phyloP scores from a whole-genome alignment of 148 eudicot species.

The Chenopodium suecicum region DNA sequence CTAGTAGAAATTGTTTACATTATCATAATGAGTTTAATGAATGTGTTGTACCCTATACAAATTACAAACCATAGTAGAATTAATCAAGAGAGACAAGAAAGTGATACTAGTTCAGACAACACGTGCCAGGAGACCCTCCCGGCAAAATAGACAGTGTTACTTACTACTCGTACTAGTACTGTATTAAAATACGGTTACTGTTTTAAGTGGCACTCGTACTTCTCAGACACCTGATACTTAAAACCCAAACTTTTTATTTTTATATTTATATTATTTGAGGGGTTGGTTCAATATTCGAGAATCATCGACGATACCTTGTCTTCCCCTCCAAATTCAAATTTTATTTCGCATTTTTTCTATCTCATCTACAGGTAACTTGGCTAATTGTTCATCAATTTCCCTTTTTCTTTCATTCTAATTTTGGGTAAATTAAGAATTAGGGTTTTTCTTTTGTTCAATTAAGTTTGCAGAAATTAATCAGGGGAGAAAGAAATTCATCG shows the following conservation, averaged over 20 bases:
- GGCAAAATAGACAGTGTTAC: slow-evolving; percentile 16
- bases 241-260: not conserved
- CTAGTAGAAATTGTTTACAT: no score
- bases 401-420: not conserved
- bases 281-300: not conserved
- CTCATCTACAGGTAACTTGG: not conserved
- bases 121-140: not conserved
- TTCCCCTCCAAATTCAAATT: slow-evolving; percentile 6
- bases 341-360: slow-evolving; percentile 9
- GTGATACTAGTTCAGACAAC: no score
- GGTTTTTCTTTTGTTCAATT: slow-evolving; percentile 14
- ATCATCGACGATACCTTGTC: not conserved
- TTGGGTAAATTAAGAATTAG: slow-evolving; percentile 15
- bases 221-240: slow-evolving; percentile 10
- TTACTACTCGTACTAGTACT: no score
- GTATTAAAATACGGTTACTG: not conserved
- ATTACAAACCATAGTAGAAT: no score
- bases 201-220: not conserved
- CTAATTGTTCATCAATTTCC: not conserved
- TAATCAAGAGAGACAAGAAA: no score
- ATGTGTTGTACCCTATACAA: no score
- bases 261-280: not conserved
- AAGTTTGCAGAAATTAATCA: not conserved
- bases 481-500: no score
- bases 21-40: no score